Conservation (phyloP, 495 filamentous ascomycete genomes). For the Parachaetomium inaequale region DNA sequence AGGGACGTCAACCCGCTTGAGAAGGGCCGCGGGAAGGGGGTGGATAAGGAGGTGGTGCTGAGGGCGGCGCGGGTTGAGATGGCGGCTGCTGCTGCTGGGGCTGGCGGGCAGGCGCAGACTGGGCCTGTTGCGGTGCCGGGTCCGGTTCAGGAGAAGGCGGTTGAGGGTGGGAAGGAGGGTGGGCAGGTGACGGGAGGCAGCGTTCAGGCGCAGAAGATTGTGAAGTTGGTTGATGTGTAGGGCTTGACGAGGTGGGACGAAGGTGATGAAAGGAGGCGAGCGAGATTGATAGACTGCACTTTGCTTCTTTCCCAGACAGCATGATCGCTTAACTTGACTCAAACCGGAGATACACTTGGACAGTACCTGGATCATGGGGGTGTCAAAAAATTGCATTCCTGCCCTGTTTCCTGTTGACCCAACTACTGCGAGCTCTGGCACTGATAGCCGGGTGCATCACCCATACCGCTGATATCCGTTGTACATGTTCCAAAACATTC, state of each 20-base stretch:
- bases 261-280: not conserved
- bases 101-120: not conserved
- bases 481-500: not conserved
- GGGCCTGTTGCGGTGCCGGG: not conserved
- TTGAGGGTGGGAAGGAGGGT: not conserved
- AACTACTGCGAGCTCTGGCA: not conserved
- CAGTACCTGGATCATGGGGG: no score
- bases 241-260: not conserved
- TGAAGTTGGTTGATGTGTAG: constrained; percentile 6
- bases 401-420: not conserved
- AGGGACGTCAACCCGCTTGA: not conserved
- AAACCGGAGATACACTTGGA: no score
- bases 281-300: not conserved
- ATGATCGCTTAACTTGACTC: no score
- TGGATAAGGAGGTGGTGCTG: not conserved
- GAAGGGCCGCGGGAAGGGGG: not conserved
- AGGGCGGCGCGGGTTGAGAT: not conserved
- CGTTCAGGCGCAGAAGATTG: not conserved
- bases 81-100: not conserved
- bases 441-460: not conserved
- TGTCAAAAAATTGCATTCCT: constrained; percentile 1
- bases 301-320: no score
- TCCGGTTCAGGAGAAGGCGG: not conserved
- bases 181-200: not conserved
- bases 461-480: not conserved